Evolutionary conservation across 179 eudicot genomes (phyloP), one percentile per base, ranked within the genome.

Genomic region (Heliamphora pulchella): DNA sequence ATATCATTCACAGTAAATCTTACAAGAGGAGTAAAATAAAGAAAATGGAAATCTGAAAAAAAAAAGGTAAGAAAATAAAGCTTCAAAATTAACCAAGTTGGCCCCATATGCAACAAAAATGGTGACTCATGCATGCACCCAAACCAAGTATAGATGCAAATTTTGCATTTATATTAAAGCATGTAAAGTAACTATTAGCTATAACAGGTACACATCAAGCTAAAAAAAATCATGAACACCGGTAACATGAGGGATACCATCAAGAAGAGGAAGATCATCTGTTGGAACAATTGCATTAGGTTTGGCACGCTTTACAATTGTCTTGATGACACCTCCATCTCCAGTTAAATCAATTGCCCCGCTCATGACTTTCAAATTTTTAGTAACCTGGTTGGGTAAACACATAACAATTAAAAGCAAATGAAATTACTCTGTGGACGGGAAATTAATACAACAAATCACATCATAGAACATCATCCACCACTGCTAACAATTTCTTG

Each of bases 301-400:
- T 87, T 93, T 95, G 64, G 98, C 86, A 71, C 87, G 87, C 77
- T 91, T 86, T 31, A 95, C 78, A 79, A 92, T 81, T 67, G 86
- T 83, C 90, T 93, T 95, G 77, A 93, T 59, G 78, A 95, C 98
- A 86, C 98, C 98, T 67, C 92, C 96, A 88, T 95, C 98, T 44
- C 98, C 94, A 73, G 87, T 89, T 84, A 95, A 91, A 85, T 95
- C 97, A 66, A 92, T 82, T 73, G 85, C 76, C 79, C 89, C 97
- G 75, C 81, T 87, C 98, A 95, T 95, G 80, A 51, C 82, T 82
- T 54, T 78, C 17, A 51, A 67, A 78, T 63, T 58, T 83, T 83
- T 80, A 85, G 59, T 53, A 70, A 74, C 85, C 91, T 86, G 84
- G 44, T 59, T 71, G 14, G 62, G 62, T 57, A 78, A 74, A 77